Evolutionary conservation across 2,329 filamentous ascomycete genomes (phyloP).

Genomic region (Aspergillus hiratsukae): DNA sequence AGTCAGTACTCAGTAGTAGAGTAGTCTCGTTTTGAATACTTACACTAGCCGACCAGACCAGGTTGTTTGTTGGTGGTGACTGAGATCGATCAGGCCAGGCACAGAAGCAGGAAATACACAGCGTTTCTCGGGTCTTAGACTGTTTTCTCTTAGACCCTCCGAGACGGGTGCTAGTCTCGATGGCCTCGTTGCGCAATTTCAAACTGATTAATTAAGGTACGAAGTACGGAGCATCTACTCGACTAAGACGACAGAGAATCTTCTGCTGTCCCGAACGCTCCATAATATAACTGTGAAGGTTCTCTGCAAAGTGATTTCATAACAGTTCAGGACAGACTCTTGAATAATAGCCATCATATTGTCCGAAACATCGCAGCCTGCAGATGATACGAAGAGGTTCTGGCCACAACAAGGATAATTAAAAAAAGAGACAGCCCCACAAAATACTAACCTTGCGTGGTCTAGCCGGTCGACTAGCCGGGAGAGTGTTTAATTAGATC

Average conservation of each 20-base stretch:
- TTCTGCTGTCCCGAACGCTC: not conserved
- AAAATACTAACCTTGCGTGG: not conserved
- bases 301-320: not conserved
- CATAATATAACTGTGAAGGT: too few species aligned
- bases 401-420: not conserved
- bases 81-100: slow-evolving; percentile 10
- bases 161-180: not conserved
- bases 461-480: not conserved
- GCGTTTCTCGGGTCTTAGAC: not conserved
- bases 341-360: too few species aligned
- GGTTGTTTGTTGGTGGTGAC: not conserved
- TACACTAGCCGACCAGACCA: not conserved
- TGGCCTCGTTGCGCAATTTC: not conserved
- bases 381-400: not conserved
- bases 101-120: slow-evolving; percentile 10
- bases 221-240: not conserved
- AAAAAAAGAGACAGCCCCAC: not conserved
- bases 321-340: not conserved
- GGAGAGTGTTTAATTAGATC: not conserved
- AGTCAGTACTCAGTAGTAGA: not conserved
- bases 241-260: not conserved
- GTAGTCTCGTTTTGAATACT: not conserved
- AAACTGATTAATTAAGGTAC: not conserved
- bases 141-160: slow-evolving; percentile 7
- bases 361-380: not conserved